Base-by-base conservation (phyloP, 108 stramenopile genomes). In the Schizochytrium sp. region DNA sequence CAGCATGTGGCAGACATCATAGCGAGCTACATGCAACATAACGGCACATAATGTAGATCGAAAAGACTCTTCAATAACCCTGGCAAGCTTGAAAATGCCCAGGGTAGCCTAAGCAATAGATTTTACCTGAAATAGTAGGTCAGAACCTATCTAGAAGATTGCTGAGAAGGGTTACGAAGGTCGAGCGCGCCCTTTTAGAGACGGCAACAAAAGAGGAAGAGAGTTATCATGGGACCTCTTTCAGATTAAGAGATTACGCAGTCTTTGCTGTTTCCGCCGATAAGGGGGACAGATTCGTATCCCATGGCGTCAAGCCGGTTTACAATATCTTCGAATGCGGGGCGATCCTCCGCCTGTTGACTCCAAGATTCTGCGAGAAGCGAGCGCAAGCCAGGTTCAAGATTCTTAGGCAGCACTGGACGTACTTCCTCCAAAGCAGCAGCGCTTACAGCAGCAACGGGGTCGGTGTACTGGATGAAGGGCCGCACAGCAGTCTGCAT, bases 371-470 rank as follows among this genome's bases (percentile, higher is more conserved):
- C 91, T 89, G 95, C 94, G 60, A 97, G 60, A 46, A 97, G 89
- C 46, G 87, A 90, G 47, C 92, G 89, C 42, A 96, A 87, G 53
- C 93, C 88, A 13, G 76, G 73, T 90, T 96, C 96, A 89, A 95
- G 94, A 91, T 92, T 88, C 38, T 96, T 91, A 3, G 96, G 96
- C 40, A 97, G 91, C 3, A 89, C 19, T 4, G 97, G 96, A 45
- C 97, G 95, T 46, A 95, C 95, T 19, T 95, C 97, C 69, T 96
- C 95, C 28, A 95, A 89, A 3, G 96, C 93, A 3, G 96, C 96
- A 61, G 93, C 93, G 2, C 72, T 91, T 2, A 94, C 96, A 3
- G 96, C 96, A 69, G 93, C 91, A 19, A 95, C 56, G 56, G 76
- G 76, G 76, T 96, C 97, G 44, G 94, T 95, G 53, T 92, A 72